Evolutionary conservation across 371 early-diverging fungal genomes (phyloP).

Genomic region (Mucor ambiguus): DNA sequence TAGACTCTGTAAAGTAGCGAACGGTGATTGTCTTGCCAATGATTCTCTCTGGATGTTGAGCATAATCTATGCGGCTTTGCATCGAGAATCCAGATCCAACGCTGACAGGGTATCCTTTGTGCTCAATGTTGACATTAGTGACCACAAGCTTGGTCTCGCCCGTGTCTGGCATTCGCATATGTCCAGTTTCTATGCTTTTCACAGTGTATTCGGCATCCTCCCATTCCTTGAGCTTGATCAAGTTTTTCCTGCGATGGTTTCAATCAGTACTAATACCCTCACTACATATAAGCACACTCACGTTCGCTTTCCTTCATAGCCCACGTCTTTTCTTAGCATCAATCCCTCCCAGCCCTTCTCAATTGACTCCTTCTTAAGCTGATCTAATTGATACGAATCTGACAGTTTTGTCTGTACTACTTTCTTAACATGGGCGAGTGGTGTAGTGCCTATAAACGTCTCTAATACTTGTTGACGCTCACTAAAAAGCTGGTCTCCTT

Average conservation of each 20-base stretch:
- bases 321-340: slow-evolving; percentile 52
- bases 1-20: slow-evolving; percentile 58
- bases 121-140: slow-evolving; percentile 51
- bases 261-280: too few relatives aligned
- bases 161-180: slow-evolving; percentile 51
- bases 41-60: slow-evolving; percentile 44
- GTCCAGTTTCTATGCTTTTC: slow-evolving; percentile 49
- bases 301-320: slow-evolving; percentile 62
- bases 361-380: slow-evolving; percentile 30
- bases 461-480: slow-evolving; percentile 39
- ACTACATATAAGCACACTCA: slow-evolving; percentile 12
- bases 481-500: slow-evolving; percentile 29
- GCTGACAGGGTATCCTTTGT: slow-evolving; percentile 53
- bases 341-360: slow-evolving; percentile 62
- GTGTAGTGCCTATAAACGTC: slow-evolving; percentile 9
- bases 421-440: slow-evolving; percentile 26
- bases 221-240: slow-evolving; percentile 63
- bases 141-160: slow-evolving; percentile 46
- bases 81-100: slow-evolving; percentile 63
- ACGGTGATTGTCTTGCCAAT: slow-evolving; percentile 61
- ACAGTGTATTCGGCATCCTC: slow-evolving; percentile 61
- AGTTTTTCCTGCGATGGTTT: slow-evolving; percentile 37
- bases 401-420: slow-evolving; percentile 40
- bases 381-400: slow-evolving; percentile 30
- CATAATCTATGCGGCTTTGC: slow-evolving; percentile 47